Conservation (phyloP, 2,329 filamentous ascomycete genomes). For the Aspergillus floridensis region DNA sequence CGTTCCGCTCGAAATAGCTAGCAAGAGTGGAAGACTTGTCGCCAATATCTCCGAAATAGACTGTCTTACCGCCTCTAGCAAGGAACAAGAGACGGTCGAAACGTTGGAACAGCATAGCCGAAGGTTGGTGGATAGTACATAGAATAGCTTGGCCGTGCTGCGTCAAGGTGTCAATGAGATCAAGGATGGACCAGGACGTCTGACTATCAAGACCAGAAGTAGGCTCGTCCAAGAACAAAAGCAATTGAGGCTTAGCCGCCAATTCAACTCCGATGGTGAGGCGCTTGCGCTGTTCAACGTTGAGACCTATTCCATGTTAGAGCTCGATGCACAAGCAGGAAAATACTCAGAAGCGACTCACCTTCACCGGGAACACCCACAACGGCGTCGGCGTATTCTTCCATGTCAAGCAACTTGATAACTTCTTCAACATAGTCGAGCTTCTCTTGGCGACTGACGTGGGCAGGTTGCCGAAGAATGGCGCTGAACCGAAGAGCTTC, state of each 20-base stretch:
- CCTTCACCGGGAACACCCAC: conserved; percentile 89
- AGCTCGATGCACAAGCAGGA: not conserved
- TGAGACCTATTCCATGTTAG: conserved; percentile 42
- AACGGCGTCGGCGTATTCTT: conserved; percentile 82
- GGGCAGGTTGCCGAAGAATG: conserved; percentile 74
- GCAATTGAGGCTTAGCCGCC: conserved; percentile 81
- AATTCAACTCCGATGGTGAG: conserved; percentile 96
- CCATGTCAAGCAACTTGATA: conserved; percentile 87
- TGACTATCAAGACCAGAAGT: conserved; percentile 92
- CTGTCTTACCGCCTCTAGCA: conserved; percentile 62
- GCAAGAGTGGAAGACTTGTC: conserved; percentile 57
- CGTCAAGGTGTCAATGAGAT: conserved; percentile 83
- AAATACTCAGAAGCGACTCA: conserved; percentile 10
- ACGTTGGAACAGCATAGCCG: conserved; percentile 87
- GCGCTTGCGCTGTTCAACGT: conserved; percentile 66
- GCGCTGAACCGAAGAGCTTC: conserved; percentile 87
- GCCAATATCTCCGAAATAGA: conserved; percentile 69
- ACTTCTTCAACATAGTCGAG: conserved; percentile 84
- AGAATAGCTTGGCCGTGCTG: conserved; percentile 88
- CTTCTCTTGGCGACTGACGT: conserved; percentile 73
- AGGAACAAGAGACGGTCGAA: conserved; percentile 67
- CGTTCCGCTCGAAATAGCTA: conserved; percentile 64
- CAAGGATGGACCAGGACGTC: conserved; percentile 88
- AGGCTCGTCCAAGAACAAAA: conserved; percentile 92
- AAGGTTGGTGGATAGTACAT: conserved; percentile 98